A percentile compares a stretch with the other conserved stretches of the same genome.
Evolutionary conservation across 495 filamentous ascomycete genomes (phyloP).

Genomic region (Penicillium antarcticum): DNA sequence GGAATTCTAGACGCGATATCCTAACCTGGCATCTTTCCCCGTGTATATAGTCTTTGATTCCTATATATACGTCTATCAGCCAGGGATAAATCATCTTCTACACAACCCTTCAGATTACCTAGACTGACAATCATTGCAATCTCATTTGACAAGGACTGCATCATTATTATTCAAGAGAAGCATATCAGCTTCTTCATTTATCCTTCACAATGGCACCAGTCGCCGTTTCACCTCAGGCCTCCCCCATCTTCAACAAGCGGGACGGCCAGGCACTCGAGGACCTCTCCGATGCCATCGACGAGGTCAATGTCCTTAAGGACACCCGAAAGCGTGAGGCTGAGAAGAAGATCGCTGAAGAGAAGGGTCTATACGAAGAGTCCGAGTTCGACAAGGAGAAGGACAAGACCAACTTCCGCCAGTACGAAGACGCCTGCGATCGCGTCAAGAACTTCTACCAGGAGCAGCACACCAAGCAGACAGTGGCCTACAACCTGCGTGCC

Average conservation of each 20-base stretch:
- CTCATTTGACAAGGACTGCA: neutral
- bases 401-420: slow-evolving; percentile 78
- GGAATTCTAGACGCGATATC: slow-evolving; percentile 25
- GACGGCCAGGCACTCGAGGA: slow-evolving; percentile 75
- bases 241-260: slow-evolving; percentile 35
- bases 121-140: neutral
- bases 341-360: slow-evolving; percentile 37
- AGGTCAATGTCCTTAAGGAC: slow-evolving; percentile 73
- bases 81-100: neutral
- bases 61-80: slow-evolving; percentile 13
- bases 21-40: neutral
- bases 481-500: slow-evolving; percentile 76
- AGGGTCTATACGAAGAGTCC: slow-evolving; percentile 57
- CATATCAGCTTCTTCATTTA: neutral
- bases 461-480: slow-evolving; percentile 81
- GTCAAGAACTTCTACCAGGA: slow-evolving; percentile 82
- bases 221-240: slow-evolving; percentile 22
- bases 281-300: slow-evolving; percentile 76
- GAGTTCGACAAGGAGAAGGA: slow-evolving; percentile 74
- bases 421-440: slow-evolving; percentile 71
- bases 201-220: slow-evolving; percentile 32
- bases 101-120: neutral
- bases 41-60: neutral
- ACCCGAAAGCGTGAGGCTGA: slow-evolving; percentile 33
- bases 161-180: neutral